Percentiles rank a stretch among this genome's conserved stretches.
Conservation (phyloP, 352 stramenopile genomes). For the Phytophthora podocarpi region DNA sequence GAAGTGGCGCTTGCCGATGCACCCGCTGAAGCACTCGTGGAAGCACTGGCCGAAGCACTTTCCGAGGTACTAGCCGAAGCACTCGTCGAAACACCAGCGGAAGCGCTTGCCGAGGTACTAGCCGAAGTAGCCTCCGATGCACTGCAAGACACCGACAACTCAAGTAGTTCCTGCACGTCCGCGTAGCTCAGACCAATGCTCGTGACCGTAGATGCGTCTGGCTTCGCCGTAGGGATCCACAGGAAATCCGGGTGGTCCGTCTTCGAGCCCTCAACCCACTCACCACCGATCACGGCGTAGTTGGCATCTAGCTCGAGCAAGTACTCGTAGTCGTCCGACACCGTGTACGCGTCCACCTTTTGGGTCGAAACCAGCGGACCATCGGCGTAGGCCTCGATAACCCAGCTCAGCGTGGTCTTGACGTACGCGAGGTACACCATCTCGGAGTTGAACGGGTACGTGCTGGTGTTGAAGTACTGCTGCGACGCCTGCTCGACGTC, state of each 20-base stretch:
- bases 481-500: conserved; percentile 26
- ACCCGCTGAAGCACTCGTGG: not conserved
- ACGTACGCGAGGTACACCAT: conserved; percentile 50
- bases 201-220: conserved; percentile 30
- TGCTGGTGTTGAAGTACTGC: conserved; percentile 37
- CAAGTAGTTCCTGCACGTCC: conserved; percentile 33
- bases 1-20: not conserved
- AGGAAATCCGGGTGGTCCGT: conserved; percentile 44
- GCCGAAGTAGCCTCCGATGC: conserved; percentile 3
- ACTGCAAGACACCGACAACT: conserved; percentile 28
- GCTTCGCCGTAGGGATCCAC: conserved; percentile 40
- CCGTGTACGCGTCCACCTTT: conserved; percentile 34
- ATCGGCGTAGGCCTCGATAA: conserved; percentile 47
- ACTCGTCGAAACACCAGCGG: conserved; percentile 2
- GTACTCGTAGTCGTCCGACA: conserved; percentile 40
- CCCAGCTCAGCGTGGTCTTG: conserved; percentile 49
- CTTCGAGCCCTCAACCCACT: conserved; percentile 39
- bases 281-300: conserved; percentile 44
- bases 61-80: conserved; percentile 1
- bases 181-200: conserved; percentile 37
- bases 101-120: conserved; percentile 1
- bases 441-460: conserved; percentile 56
- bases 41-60: conserved; percentile 1
- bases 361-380: conserved; percentile 38
- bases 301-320: conserved; percentile 45